These are phyloP conservation scores for Cadophora sp. DNA, from an alignment of 2,329 filamentous ascomycete species.

Conservation along the genomic window DNA sequence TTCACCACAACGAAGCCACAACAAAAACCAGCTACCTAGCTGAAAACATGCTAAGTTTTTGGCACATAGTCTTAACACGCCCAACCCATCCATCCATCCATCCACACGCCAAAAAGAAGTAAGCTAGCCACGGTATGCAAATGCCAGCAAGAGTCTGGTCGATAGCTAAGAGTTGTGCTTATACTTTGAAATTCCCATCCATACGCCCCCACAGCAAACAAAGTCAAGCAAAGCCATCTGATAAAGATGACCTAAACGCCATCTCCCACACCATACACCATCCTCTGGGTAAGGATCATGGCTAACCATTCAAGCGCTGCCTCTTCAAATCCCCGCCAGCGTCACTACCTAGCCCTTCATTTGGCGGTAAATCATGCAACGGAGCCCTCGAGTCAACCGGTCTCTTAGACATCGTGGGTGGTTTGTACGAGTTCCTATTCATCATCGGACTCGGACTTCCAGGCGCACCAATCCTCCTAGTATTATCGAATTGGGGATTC, in stretches of 20 bases:
- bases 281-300: neutral
- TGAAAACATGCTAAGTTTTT: too few relatives aligned
- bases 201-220: neutral
- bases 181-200: neutral
- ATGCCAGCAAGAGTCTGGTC: neutral
- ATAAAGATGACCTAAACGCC: slow-evolving; percentile 9
- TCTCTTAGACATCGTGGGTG: slow-evolving; percentile 57
- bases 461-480: slow-evolving; percentile 66
- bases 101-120: neutral
- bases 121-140: neutral
- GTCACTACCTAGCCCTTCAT: slow-evolving; percentile 35
- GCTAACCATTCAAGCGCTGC: slow-evolving; percentile 41
- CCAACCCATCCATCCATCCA: neutral
- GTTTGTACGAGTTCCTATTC: slow-evolving; percentile 65
- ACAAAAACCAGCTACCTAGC: too few relatives aligned
- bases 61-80: too few relatives aligned
- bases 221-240: neutral
- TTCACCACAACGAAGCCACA: too few relatives aligned
- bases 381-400: slow-evolving; percentile 34
- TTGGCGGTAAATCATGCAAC: slow-evolving; percentile 42
- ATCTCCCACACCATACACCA: neutral
- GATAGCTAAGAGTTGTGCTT: neutral
- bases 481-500: slow-evolving; percentile 61
- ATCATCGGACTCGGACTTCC: slow-evolving; percentile 60
- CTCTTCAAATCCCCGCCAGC: slow-evolving; percentile 44